A percentile compares a stretch with the other conserved stretches of the same genome.
phyloP scores from a whole-genome alignment of 2,329 filamentous ascomycete genomes.

The Botrytis galanthina region DNA sequence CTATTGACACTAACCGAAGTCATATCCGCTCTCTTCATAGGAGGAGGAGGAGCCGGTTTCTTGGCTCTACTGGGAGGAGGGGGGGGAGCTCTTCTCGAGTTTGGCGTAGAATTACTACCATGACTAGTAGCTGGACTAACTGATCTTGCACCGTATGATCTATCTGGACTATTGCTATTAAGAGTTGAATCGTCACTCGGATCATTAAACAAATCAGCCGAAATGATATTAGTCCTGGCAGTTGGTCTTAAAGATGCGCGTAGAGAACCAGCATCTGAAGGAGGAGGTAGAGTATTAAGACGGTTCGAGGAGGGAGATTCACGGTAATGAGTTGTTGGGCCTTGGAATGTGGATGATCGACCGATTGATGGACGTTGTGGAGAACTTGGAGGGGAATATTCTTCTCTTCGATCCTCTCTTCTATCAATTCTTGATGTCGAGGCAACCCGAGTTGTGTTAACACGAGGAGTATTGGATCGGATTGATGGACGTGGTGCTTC shows the following conservation, averaged over 20 bases:
- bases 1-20: conserved; percentile 21
- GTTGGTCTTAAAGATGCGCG: conserved; percentile 40
- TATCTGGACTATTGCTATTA: conserved; percentile 49
- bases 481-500: conserved; percentile 49
- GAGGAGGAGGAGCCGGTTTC: conserved; percentile 64
- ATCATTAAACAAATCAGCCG: conserved; percentile 49
- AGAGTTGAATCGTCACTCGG: conserved; percentile 50
- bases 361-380: conserved; percentile 47
- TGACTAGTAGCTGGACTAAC: conserved; percentile 54
- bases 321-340: conserved; percentile 50
- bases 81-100: conserved; percentile 53
- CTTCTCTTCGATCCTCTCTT: conserved; percentile 31
- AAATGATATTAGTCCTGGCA: conserved; percentile 2
- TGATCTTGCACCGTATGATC: conserved; percentile 48
- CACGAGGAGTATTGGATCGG: conserved; percentile 41
- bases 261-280: conserved; percentile 44
- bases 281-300: conserved; percentile 45
- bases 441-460: conserved; percentile 29
- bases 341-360: conserved; percentile 58
- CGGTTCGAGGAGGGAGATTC: conserved; percentile 50
- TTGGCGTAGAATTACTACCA: conserved; percentile 47
- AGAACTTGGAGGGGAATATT: conserved; percentile 33
- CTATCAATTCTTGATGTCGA: conserved; percentile 30
- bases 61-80: conserved; percentile 62
- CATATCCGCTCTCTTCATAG: conserved; percentile 54